Percentiles rank a stretch among this genome's conserved stretches.
phyloP scores from a whole-genome alignment of 257 asterid species.

The Mitragyna speciosa region DNA sequence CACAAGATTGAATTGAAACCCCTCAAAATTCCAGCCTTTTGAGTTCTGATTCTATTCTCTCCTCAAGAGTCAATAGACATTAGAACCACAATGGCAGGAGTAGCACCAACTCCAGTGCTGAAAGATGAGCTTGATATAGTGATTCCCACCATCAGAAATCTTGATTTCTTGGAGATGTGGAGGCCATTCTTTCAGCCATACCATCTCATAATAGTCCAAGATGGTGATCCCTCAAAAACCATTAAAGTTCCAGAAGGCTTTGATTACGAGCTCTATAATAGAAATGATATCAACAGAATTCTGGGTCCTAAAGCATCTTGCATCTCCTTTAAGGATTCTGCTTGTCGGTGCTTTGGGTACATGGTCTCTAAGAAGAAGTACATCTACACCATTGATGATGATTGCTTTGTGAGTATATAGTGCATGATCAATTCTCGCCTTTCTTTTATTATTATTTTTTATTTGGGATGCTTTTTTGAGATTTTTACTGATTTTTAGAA shows the following conservation, averaged over 20 bases:
- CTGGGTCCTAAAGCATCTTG: constrained; percentile 82
- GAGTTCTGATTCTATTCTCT: not conserved
- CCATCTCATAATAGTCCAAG: constrained; percentile 80
- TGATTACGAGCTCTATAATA: constrained; percentile 68
- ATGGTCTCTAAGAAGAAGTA: constrained; percentile 91
- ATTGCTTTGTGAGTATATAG: constrained; percentile 63
- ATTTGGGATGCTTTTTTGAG: not conserved
- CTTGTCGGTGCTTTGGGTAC: constrained; percentile 76
- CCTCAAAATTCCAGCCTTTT: not conserved
- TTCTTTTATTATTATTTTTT: not conserved
- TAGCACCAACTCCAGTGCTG: constrained; percentile 49
- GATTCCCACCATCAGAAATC: constrained; percentile 75
- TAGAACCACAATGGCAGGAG: constrained; percentile 43
- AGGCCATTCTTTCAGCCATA: constrained; percentile 72
- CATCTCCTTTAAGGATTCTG: constrained; percentile 77
- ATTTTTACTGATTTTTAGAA: constrained; percentile 2
- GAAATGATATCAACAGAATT: constrained; percentile 74
- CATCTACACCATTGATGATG: constrained; percentile 75
- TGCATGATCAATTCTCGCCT: not conserved
- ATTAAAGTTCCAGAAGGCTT: constrained; percentile 68
- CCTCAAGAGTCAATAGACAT: not conserved
- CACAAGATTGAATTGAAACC: not conserved
- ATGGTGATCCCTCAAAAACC: constrained; percentile 66
- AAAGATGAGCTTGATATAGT: constrained; percentile 76
- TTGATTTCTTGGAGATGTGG: constrained; percentile 83